These are phyloP conservation scores for Penicillium sclerotiorum DNA, from an alignment of 2,329 filamentous ascomycete species.

Conservation along the genomic window DNA sequence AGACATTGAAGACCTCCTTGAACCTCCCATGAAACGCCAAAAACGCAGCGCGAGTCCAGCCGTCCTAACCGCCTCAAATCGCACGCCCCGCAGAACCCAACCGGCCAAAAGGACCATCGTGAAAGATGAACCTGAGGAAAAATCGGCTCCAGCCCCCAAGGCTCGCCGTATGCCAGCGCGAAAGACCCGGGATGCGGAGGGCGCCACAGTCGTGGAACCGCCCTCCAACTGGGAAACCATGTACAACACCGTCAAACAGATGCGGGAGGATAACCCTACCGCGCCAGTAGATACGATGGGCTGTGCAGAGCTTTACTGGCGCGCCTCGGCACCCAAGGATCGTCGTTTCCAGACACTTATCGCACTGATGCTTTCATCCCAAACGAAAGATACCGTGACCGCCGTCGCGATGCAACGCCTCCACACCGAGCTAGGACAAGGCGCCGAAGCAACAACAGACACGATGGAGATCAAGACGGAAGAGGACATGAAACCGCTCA, in stretches of 20 bases:
- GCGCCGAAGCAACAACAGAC: slow-evolving; percentile 3
- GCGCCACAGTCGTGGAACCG: slow-evolving; percentile 50
- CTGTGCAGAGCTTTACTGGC: slow-evolving; percentile 62
- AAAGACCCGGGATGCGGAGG: slow-evolving; percentile 42
- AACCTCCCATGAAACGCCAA: slow-evolving; percentile 48
- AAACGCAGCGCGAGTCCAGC: slow-evolving; percentile 46
- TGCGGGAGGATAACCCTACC: slow-evolving; percentile 67
- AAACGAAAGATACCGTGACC: slow-evolving; percentile 92
- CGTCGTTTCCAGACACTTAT: slow-evolving; percentile 84
- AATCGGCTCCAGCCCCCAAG: slow-evolving; percentile 30
- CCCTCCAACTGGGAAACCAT: slow-evolving; percentile 83
- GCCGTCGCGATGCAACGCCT: slow-evolving; percentile 79
- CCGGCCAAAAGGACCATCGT: slow-evolving; percentile 13
- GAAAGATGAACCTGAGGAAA: slow-evolving; percentile 32
- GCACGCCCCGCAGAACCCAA: slow-evolving; percentile 21
- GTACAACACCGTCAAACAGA: slow-evolving; percentile 74
- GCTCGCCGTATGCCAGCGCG: slow-evolving; percentile 45
- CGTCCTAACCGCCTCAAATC: slow-evolving; percentile 22
- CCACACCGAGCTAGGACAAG: slow-evolving; percentile 67
- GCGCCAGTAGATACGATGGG: slow-evolving; percentile 98
- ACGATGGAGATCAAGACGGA: slow-evolving; percentile 29
- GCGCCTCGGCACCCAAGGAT: slow-evolving; percentile 51
- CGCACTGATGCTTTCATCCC: slow-evolving; percentile 85
- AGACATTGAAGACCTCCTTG: slow-evolving; percentile 63
- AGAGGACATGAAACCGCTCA: no score